Evolutionary conservation across 202 grass and related monocot genomes (phyloP).

Genomic region (Cymbopogon flexuosus): DNA sequence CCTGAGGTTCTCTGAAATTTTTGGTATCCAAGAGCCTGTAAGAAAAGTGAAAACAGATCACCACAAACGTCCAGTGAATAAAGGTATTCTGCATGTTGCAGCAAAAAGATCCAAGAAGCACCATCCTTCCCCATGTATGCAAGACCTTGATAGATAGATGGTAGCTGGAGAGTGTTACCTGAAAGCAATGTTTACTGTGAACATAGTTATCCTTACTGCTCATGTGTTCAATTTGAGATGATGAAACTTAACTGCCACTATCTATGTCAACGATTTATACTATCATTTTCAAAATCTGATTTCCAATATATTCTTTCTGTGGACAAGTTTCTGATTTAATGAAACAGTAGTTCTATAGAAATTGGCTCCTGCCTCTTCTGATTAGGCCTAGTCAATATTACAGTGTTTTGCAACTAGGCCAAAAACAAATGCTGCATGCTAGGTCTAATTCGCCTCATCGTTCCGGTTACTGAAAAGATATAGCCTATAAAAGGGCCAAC

Average conservation of each 20-base stretch:
- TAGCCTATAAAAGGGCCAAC: neutral
- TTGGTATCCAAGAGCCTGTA: conserved; percentile 66
- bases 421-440: neutral
- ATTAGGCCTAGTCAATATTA: neutral
- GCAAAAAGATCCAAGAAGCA: conserved; percentile 22
- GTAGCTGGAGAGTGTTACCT: conserved; percentile 20
- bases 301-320: conserved; percentile 11
- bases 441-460: neutral
- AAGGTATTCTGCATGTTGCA: conserved; percentile 38
- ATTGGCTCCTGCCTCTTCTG: neutral
- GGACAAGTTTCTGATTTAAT: conserved; percentile 12
- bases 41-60: conserved; percentile 61
- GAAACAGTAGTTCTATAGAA: neutral
- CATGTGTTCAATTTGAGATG: neutral
- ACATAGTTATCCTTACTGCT: neutral
- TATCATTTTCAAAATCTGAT: neutral
- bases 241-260: neutral
- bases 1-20: conserved; percentile 95
- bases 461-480: neutral
- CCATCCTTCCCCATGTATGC: neutral
- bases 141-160: neutral
- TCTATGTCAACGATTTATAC: neutral
- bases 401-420: neutral
- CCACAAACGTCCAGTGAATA: conserved; percentile 46
- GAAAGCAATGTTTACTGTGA: neutral